Evolutionary conservation across 768 basidiomycete genomes (phyloP).

Genomic region (Leccinum longicurvipes): DNA sequence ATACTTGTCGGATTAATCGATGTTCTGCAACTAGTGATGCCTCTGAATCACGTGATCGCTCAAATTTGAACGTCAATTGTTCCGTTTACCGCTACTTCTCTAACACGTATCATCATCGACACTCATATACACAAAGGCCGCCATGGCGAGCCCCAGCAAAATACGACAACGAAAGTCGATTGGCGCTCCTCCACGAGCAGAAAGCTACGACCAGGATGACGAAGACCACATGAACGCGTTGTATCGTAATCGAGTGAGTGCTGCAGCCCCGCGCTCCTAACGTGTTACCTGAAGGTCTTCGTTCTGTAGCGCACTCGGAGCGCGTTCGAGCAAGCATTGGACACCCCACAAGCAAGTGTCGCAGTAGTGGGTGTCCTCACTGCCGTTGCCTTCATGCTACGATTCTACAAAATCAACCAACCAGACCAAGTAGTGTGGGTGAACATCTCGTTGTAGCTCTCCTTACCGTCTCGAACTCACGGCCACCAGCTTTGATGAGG

Average conservation of each 20-base stretch:
- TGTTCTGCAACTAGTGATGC: background rate
- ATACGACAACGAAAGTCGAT: conserved; percentile 29
- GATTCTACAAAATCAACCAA: conserved; percentile 93
- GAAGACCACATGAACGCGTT: conserved; percentile 52
- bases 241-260: conserved; percentile 48
- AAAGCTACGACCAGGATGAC: conserved; percentile 38
- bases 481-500: conserved; percentile 82
- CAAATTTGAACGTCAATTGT: conserved; percentile 5
- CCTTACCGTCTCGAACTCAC: conserved; percentile 5
- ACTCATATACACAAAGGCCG: conserved; percentile 7
- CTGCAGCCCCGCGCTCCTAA: background rate
- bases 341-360: conserved; percentile 60
- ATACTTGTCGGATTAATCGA: background rate
- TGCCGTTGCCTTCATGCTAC: conserved; percentile 71
- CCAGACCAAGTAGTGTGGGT: conserved; percentile 94
- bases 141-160: conserved; percentile 33
- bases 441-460: background rate
- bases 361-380: conserved; percentile 64
- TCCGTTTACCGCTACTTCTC: background rate
- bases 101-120: conserved; percentile 3
- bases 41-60: conserved; percentile 21
- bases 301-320: conserved; percentile 54
- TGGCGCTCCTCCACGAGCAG: conserved; percentile 14
- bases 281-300: conserved; percentile 12
- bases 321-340: conserved; percentile 56